phyloP scores from a whole-genome alignment of 2,329 filamentous ascomycete species.

The Samsoniella hepiali region DNA sequence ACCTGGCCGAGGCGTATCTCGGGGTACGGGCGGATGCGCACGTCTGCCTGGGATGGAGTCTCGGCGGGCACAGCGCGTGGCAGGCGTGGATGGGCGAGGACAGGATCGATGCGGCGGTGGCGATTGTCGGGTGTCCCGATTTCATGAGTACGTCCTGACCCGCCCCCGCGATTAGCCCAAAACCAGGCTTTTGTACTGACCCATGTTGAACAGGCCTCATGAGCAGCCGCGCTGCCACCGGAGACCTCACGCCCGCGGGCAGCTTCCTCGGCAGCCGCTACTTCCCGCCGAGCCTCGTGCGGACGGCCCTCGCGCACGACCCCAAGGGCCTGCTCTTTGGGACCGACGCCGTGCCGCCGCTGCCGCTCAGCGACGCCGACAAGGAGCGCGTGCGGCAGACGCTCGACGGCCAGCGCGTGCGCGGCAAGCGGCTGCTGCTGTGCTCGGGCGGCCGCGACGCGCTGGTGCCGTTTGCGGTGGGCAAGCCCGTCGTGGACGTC shows the following conservation, averaged over 20 bases:
- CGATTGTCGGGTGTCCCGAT: slow-evolving; percentile 87
- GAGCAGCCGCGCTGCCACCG: slow-evolving; percentile 70
- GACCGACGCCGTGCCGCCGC: slow-evolving; percentile 35
- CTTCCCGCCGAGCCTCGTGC: slow-evolving; percentile 68
- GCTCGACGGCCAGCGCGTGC: slow-evolving; percentile 46
- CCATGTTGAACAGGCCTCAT: slow-evolving; percentile 55
- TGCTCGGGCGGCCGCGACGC: slow-evolving; percentile 66
- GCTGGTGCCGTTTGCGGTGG: slow-evolving; percentile 65
- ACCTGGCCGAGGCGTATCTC: slow-evolving; percentile 73
- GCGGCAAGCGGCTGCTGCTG: slow-evolving; percentile 62
- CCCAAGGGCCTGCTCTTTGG: slow-evolving; percentile 72
- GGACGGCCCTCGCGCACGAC: slow-evolving; percentile 63
- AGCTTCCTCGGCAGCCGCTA: slow-evolving; percentile 73
- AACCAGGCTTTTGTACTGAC: neutral
- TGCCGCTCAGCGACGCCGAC: slow-evolving; percentile 34
- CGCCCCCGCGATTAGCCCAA: neutral
- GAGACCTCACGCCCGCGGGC: slow-evolving; percentile 50
- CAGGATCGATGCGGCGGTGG: slow-evolving; percentile 72
- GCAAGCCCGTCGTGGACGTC: slow-evolving; percentile 58
- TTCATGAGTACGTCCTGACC: slow-evolving; percentile 58
- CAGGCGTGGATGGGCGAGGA: slow-evolving; percentile 75
- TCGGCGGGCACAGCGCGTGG: slow-evolving; percentile 89
- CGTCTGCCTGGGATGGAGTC: slow-evolving; percentile 74
- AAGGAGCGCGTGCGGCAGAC: slow-evolving; percentile 43
- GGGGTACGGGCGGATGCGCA: slow-evolving; percentile 55